Evolutionary conservation across 768 basidiomycete species (phyloP).

Genomic region (Mycena capillaripes): DNA sequence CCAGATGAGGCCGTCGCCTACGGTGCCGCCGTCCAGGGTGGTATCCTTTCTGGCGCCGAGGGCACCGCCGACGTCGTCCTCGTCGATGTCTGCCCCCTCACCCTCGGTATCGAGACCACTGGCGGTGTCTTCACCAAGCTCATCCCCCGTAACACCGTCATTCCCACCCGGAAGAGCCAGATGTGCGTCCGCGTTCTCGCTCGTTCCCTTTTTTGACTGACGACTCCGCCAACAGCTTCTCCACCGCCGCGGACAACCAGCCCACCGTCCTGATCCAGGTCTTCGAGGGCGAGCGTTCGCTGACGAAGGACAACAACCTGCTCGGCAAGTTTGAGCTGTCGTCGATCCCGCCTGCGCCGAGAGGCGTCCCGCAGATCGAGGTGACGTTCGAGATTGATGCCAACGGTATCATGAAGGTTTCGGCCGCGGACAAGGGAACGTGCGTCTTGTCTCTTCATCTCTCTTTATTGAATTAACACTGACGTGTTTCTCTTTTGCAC

Average conservation of each 20-base stretch:
- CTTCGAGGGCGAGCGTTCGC: slow-evolving; percentile 95
- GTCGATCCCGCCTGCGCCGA: slow-evolving; percentile 93
- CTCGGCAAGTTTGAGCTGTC: slow-evolving; percentile 97
- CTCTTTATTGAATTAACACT: background rate
- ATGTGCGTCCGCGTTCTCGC: slow-evolving; percentile 67
- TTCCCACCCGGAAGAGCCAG: slow-evolving; percentile 97
- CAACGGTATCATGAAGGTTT: slow-evolving; percentile 96
- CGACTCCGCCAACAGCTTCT: slow-evolving; percentile 66
- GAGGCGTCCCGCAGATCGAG: slow-evolving; percentile 97
- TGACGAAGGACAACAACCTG: slow-evolving; percentile 99
- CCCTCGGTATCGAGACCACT: slow-evolving; percentile 99
- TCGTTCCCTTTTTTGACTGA: slow-evolving; percentile 26
- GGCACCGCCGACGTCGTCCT: slow-evolving; percentile 92
- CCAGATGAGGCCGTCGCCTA: slow-evolving; percentile 99
- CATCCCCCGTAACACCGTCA: slow-evolving; percentile 97
- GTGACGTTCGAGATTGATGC: slow-evolving; percentile 97
- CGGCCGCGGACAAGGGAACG: slow-evolving; percentile 96
- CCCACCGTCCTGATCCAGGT: slow-evolving; percentile 98
- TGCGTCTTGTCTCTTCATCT: slow-evolving; percentile 48
- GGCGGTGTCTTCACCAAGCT: slow-evolving; percentile 99
- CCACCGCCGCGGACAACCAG: slow-evolving; percentile 91
- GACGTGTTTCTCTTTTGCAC: slow-evolving; percentile 17
- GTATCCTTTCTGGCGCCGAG: slow-evolving; percentile 96
- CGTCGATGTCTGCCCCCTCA: slow-evolving; percentile 96
- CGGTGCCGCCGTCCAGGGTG: slow-evolving; percentile 98